Base-by-base conservation (phyloP, 306 rosid species). In the Prunus mira region DNA sequence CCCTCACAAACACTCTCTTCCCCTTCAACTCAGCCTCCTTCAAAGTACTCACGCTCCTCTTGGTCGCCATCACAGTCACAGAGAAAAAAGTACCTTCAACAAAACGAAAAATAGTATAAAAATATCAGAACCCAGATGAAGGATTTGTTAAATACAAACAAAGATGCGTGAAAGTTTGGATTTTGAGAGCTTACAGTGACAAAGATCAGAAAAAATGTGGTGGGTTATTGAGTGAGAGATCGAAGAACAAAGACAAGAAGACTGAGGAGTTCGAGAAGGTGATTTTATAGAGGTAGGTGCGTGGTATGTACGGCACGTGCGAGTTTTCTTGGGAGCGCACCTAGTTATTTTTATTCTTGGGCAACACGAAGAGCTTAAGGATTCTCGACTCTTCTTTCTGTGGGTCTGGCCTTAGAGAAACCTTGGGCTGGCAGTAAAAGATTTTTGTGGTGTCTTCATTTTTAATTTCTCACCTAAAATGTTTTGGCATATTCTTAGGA, bases 21-120 rank as follows among this genome's bases (percentile, higher is more conserved):
- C 94, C 97, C 81, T 94, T 94, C 97, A 94, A 87, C 82, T 91
- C 97, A 27, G 67, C 89, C 84, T 88, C 96, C 80, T 87, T 94
- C 85, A 94, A 80, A 9, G 97, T 87, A 30, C 90, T 82, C 6
- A 94, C 98, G 82, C 97, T 91, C 79, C 86, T 94, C 85, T 94
- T 93, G 70, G 98, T 90, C 24, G 96, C 96, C 98, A 94, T 94
- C 25, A 18, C 19, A 61, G 32, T 38, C 38, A 3, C 46, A 73
- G 61, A 27, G 22, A 27, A 8, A 32, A 63, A 28, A 78, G 63
- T 50, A 50, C 27, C 78, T 85, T 70, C 71, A 51, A 62, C 54
- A 69, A 80, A 71, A 20, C 41, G 52, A 2, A 67, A 80, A 58
- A 38, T 8, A 77, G 66, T 4, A 25, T 27, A 68, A 76, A 66